Evolutionary conservation across 2,329 filamentous ascomycete genomes (phyloP), one percentile per base, ranked within the genome.

Genomic region (Diaporthe velutina): DNA sequence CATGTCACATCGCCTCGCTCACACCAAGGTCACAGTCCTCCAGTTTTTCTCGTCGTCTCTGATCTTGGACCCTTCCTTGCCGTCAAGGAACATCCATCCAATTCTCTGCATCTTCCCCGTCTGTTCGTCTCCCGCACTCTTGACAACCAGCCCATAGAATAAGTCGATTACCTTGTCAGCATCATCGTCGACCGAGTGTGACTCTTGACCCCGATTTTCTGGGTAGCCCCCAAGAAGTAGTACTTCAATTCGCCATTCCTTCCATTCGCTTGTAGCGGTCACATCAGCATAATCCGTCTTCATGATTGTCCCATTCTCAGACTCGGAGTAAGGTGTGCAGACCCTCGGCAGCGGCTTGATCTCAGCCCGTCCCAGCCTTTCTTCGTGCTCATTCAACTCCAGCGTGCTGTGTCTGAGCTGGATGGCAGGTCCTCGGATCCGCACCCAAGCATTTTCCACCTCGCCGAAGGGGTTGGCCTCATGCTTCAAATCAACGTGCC

Each of bases 391-490:
- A 52, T 52, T 68, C 19, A 35, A 33, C 35, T 35, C 64, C 19
- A 33, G 22, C 19, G 58, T 38, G 42, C 35, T 71, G 19, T 40
- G 61, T 52, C 28, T 75, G 61, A 77, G 73, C 15, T 66, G 42
- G 33, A 66, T 28, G 0, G 75, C n/a, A 13, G 77, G 77, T 13
- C 70, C 77, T 25, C 52, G 72, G 55, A 78, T 48, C 17, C 57
- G 72, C 17, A 78, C 68, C 77, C 76, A 78, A 8, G 77, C 77
- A 38, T 54, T 35, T 25, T 70, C 58, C 4, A 78, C 66, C 54
- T 76, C 74, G 9, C 77, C 77, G 42, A 60, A 78, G 2, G 77
- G 77, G 68, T 77, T 75, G 25, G 70, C 35, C 15, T 48, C 40
- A 40, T 73, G 71, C 28, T 74, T 75, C 52, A 74, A 61, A 7